Percentiles rank a stretch among this genome's conserved stretches.
Evolutionary conservation across 345 rosid species (phyloP).

Genomic region (Brassica rapa): DNA sequence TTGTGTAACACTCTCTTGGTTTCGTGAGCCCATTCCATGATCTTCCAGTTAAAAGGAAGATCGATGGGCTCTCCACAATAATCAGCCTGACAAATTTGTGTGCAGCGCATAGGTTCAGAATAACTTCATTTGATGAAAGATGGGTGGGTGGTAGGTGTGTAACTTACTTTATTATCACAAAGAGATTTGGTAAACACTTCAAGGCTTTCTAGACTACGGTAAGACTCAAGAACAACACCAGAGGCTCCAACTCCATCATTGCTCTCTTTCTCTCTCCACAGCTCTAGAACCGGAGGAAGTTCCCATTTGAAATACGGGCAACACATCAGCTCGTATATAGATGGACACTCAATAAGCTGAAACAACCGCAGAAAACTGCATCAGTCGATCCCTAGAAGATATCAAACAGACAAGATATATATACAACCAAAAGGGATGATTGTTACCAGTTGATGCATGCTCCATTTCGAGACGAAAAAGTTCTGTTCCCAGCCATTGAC

Average conservation of each 20-base stretch:
- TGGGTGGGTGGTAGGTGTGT: background rate
- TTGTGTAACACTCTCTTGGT: constrained; percentile 51
- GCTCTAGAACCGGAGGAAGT: constrained; percentile 60
- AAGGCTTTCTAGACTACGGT: constrained; percentile 55
- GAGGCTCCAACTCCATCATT: constrained; percentile 44
- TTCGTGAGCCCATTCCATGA: constrained; percentile 83
- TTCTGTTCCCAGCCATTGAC: constrained; percentile 99
- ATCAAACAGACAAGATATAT: background rate
- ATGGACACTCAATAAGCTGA: constrained; percentile 94
- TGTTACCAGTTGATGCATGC: constrained; percentile 95
- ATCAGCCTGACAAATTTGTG: constrained; percentile 50
- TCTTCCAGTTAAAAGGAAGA: constrained; percentile 81
- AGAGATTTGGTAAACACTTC: constrained; percentile 70
- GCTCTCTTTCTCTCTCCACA: constrained; percentile 70
- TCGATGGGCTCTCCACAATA: constrained; percentile 64
- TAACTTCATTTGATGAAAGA: background rate
- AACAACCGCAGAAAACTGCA: background rate
- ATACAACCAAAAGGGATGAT: background rate
- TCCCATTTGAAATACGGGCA: constrained; percentile 73
- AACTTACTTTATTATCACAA: constrained; percentile 66
- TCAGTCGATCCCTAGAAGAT: background rate
- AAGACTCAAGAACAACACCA: constrained; percentile 65
- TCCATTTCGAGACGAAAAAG: constrained; percentile 95
- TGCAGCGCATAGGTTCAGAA: constrained; percentile 2
- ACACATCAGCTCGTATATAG: constrained; percentile 81